Base-by-base conservation (phyloP, 768 basidiomycete species). In the Ramaria sp. region DNA sequence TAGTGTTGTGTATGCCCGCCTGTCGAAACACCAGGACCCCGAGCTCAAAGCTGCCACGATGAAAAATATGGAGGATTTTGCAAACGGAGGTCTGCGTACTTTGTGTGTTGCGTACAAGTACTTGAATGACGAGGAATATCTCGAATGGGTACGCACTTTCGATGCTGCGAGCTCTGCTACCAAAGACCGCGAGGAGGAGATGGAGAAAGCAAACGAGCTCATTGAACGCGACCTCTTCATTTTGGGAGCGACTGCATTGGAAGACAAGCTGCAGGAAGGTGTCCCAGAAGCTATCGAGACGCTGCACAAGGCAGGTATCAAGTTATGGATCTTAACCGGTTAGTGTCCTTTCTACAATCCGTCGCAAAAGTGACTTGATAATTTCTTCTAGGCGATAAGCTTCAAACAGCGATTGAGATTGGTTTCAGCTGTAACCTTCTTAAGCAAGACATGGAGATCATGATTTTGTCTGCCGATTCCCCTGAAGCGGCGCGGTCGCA, bases 371-470 rank as follows among this genome's bases (percentile, higher is more conserved):
- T 22, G 9, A 5, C 15, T 47, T 41, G 43, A 34, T 51, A 18
- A 43, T 56, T 3, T 48, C 22, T 25, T 37, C 3, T 58, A 86
- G 89, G 94, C 25, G 95, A 99, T 70, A 99, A 99, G 68, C 75
- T 97, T 0, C 94, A 98, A 67, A 99, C 95, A 0, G 95, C 95
- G 13, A 97, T 99, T 64, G 95, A 97, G 66, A 98, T 99, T 74
- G 74, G 88, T 10, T 98, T 88, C 75, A 87, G 84, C 61, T 96
- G 95, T 71, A 98, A 97, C 65, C 73, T 98, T 16, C 78, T 98
- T 57, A 94, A 95, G 70, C 82, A 75, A 63, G 83, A 88, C 57
- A 97, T 95, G 93, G 94, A 97, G 56, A 71, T 98, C 56, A 96
- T 98, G 92, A 97, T 97, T 63, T 72, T 97, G 22, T 94, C 94